A percentile compares a stretch with the other conserved stretches of the same genome.
Conservation (phyloP, 2,329 filamentous ascomycete species). For the Epichloe sp. region DNA sequence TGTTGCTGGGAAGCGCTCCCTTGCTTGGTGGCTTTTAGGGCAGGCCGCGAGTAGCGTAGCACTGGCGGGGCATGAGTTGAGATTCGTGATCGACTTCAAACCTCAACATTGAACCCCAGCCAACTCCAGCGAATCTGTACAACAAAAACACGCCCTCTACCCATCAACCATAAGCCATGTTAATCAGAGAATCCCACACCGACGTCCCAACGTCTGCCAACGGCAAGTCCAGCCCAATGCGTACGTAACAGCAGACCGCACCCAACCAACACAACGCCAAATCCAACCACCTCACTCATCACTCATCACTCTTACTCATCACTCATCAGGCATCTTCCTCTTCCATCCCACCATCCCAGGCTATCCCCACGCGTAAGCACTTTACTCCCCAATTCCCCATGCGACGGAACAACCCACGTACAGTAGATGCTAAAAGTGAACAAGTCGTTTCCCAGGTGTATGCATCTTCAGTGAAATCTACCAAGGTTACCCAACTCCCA, state of each 20-base stretch:
- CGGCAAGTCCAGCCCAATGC: slow-evolving; percentile 41
- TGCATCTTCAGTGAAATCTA: slow-evolving; percentile 91
- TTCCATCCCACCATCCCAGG: slow-evolving; percentile 77
- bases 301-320: slow-evolving; percentile 1
- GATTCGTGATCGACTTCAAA: no score
- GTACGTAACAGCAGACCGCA: slow-evolving; percentile 18
- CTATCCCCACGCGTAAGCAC: slow-evolving; percentile 66
- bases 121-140: background rate
- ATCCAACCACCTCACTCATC: slow-evolving; percentile 2
- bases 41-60: background rate
- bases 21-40: background rate
- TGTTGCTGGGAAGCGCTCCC: background rate
- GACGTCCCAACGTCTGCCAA: slow-evolving; percentile 38
- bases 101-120: background rate
- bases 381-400: no score
- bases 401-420: no score
- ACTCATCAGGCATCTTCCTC: slow-evolving; percentile 60
- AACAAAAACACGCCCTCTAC: no score
- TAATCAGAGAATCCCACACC: slow-evolving; percentile 39
- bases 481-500: slow-evolving; percentile 49
- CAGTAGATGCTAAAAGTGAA: background rate
- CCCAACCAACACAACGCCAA: background rate
- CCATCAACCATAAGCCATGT: slow-evolving; percentile 19
- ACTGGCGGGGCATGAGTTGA: background rate
- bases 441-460: slow-evolving; percentile 67